Percentiles rank a stretch among this genome's conserved stretches.
Conservation (phyloP, 2,329 filamentous ascomycete genomes). For the Boeremia exigua region DNA sequence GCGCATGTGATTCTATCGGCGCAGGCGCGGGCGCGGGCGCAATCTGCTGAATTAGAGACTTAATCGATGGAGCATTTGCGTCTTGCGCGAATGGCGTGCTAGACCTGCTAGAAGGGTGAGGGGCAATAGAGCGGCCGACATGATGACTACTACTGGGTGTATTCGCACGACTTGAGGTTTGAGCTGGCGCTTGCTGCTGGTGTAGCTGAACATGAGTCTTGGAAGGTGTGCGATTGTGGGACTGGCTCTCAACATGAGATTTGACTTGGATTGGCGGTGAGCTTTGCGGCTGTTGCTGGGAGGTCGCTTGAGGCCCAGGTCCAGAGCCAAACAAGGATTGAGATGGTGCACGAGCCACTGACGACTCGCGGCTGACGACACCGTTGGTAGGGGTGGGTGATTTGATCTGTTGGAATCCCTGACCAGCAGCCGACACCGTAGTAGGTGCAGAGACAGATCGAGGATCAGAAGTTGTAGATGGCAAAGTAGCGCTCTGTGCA, state of each 20-base stretch:
- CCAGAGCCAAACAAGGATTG: conserved; percentile 30
- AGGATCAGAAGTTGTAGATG: conserved; percentile 3
- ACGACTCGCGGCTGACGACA: conserved; percentile 27
- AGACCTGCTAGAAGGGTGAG: conserved; percentile 37
- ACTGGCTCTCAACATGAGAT: conserved; percentile 11
- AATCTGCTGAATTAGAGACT: conserved; percentile 20
- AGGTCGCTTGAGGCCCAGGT: conserved; percentile 25
- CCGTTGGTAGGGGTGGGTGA: conserved; percentile 24
- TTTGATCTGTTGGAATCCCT: conserved; percentile 20
- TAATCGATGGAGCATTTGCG: conserved; percentile 23
- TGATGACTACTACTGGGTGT: conserved; percentile 28
- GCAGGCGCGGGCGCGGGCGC: conserved; percentile 25
- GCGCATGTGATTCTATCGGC: conserved; percentile 3
- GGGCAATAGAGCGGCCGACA: conserved; percentile 32
- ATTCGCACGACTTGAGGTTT: conserved; percentile 31
- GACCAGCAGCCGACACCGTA: conserved; percentile 15
- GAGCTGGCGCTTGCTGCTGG: conserved; percentile 27
- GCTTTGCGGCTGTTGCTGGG: conserved; percentile 19
- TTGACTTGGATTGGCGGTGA: conserved; percentile 15
- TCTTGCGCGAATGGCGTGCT: conserved; percentile 36
- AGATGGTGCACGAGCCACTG: conserved; percentile 23
- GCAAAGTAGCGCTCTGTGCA: conserved; percentile 9
- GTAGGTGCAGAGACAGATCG: background rate
- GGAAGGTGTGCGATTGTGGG: conserved; percentile 20
- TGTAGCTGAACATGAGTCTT: conserved; percentile 22